Percentiles rank a stretch among this genome's conserved stretches.
Conservation (phyloP, 495 filamentous ascomycete species). For the Neurospora africana region DNA sequence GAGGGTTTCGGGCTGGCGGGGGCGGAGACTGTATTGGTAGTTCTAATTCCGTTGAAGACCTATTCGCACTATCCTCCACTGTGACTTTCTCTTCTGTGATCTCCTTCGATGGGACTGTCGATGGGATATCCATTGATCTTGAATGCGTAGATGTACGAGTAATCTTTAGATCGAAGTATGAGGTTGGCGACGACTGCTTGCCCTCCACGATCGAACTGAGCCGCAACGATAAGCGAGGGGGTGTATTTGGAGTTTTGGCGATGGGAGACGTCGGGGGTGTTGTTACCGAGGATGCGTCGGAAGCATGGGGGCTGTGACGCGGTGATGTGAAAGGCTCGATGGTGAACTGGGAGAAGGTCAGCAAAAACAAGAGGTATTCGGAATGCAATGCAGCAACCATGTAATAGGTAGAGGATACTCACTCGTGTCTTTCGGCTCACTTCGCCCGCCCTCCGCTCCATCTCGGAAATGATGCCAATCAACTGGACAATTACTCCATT, state of each 20-base stretch:
- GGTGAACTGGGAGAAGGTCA: conserved; percentile 11
- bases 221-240: conserved; percentile 23
- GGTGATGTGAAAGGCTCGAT: conserved; percentile 15
- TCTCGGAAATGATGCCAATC: conserved; percentile 58
- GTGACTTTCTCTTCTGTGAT: not conserved
- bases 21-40: conserved; percentile 3
- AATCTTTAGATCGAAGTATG: conserved; percentile 11
- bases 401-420: conserved; percentile 10
- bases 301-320: conserved; percentile 16
- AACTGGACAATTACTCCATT: conserved; percentile 53
- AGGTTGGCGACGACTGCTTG: conserved; percentile 1
- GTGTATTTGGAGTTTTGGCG: conserved; percentile 15
- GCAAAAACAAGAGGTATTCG: not conserved
- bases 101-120: not conserved
- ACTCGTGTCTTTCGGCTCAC: conserved; percentile 56
- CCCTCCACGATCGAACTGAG: conserved; percentile 17
- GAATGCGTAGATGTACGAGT: not conserved
- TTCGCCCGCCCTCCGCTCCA: conserved; percentile 63
- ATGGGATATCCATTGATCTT: not conserved
- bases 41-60: not conserved
- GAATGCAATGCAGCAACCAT: not conserved
- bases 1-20: conserved; percentile 21
- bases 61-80: not conserved
- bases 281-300: conserved; percentile 17
- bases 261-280: conserved; percentile 17